A percentile compares a stretch with the other conserved stretches of the same genome.
Conservation (phyloP, 176 grass and related monocot genomes). For the Olyra latifolia region DNA sequence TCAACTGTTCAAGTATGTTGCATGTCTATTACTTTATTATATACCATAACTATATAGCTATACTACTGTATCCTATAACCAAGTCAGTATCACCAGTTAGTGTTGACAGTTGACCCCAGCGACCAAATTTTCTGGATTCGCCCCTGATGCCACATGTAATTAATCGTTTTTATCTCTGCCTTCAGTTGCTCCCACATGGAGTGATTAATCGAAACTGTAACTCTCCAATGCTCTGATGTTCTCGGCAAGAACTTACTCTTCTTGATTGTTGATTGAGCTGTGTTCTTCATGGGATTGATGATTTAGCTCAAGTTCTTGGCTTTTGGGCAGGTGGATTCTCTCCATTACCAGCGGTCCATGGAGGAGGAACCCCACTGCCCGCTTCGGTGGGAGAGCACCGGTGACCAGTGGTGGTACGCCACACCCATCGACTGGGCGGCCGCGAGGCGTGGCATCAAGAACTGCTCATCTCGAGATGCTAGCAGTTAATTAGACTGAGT, state of each 20-base stretch:
- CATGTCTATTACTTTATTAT: too few relatives aligned
- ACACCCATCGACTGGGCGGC: slow-evolving; percentile 91
- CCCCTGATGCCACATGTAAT: background rate
- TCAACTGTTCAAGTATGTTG: too few relatives aligned
- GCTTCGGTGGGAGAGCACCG: slow-evolving; percentile 61
- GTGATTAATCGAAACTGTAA: background rate
- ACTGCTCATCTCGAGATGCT: background rate
- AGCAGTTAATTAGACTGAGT: background rate
- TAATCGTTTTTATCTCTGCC: background rate
- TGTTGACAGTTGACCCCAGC: too few relatives aligned
- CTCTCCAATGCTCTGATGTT: background rate
- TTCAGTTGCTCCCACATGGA: background rate
- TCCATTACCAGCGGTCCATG: background rate
- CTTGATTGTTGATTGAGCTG: too few relatives aligned
- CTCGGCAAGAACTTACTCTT: too few relatives aligned
- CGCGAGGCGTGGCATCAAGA: background rate
- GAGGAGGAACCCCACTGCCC: slow-evolving; percentile 53
- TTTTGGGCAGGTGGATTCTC: background rate
- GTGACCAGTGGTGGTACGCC: slow-evolving; percentile 89
- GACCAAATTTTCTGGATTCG: too few relatives aligned
- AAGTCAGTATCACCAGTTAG: too few relatives aligned
- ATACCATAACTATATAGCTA: too few relatives aligned
- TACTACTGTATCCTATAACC: too few relatives aligned
- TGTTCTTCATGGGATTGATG: slow-evolving; percentile 4
- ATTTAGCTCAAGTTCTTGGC: background rate